Evolutionary conservation across 2,329 filamentous ascomycete genomes (phyloP).

Genomic region (Bipolaris gigantea): DNA sequence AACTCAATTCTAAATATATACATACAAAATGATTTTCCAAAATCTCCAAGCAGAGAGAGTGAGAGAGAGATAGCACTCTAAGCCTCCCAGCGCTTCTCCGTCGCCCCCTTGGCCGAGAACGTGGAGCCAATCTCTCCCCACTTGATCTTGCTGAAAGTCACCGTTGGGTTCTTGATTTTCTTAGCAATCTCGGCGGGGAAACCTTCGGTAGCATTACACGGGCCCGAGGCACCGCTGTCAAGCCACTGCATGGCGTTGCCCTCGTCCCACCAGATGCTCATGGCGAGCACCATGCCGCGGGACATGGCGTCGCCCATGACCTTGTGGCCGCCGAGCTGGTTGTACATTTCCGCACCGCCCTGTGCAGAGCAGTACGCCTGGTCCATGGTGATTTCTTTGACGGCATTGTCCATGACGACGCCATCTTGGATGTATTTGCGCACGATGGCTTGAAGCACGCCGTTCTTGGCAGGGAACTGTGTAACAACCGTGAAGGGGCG

Average conservation of each 20-base stretch:
- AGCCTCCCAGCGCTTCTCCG: slow-evolving; percentile 16
- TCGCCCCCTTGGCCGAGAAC: slow-evolving; percentile 34
- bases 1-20: neutral
- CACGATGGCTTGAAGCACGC: slow-evolving; percentile 62
- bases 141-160: slow-evolving; percentile 60
- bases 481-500: slow-evolving; percentile 67
- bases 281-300: slow-evolving; percentile 57
- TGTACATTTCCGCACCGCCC: slow-evolving; percentile 33
- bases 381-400: slow-evolving; percentile 39
- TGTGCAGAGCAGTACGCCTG: slow-evolving; percentile 36
- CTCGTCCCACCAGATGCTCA: slow-evolving; percentile 61
- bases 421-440: slow-evolving; percentile 68
- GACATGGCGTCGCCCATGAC: slow-evolving; percentile 53
- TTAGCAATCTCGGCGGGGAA: slow-evolving; percentile 53
- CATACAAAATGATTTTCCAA: neutral
- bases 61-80: slow-evolving; percentile 4
- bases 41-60: neutral
- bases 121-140: slow-evolving; percentile 65
- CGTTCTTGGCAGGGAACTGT: slow-evolving; percentile 64
- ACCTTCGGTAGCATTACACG: slow-evolving; percentile 59
- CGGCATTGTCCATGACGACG: slow-evolving; percentile 60
- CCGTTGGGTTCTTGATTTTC: slow-evolving; percentile 53
- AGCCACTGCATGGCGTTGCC: slow-evolving; percentile 61
- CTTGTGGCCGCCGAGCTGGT: slow-evolving; percentile 47
- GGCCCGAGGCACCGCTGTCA: slow-evolving; percentile 55